Evolutionary conservation across 148 eudicot genomes (phyloP).

Genomic region (Rhododendron ovatum): DNA sequence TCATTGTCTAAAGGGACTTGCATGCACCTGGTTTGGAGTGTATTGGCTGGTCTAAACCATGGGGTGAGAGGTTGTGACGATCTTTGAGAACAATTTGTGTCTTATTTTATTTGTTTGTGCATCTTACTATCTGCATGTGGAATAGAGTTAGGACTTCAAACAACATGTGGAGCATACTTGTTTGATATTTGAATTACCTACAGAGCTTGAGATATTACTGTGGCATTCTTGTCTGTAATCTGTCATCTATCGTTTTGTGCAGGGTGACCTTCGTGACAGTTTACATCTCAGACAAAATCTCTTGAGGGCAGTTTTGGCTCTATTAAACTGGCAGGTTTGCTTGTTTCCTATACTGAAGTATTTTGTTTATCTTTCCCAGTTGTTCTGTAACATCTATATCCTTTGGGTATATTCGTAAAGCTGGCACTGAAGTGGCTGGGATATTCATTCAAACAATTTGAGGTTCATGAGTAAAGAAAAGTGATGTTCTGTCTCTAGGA

Average conservation of each 20-base stretch:
- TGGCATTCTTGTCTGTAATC: background rate
- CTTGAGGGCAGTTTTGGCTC: conserved; percentile 58
- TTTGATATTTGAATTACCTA: background rate
- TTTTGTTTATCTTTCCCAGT: background rate
- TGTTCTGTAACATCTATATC: background rate
- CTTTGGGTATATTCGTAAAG: background rate
- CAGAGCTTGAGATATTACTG: background rate
- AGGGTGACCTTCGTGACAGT: conserved; percentile 82
- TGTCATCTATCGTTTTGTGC: conserved; percentile 20
- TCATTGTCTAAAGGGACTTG: background rate
- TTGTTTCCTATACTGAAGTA: background rate
- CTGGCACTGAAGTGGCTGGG: background rate
- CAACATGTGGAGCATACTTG: background rate
- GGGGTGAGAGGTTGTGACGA: background rate
- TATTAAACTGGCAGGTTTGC: conserved; percentile 60
- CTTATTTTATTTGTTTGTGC: background rate
- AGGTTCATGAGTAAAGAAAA: background rate
- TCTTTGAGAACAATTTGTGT: background rate
- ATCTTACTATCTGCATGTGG: background rate
- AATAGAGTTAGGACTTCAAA: background rate
- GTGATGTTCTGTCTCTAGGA: background rate
- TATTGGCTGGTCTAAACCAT: background rate
- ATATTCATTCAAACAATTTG: conserved; percentile 1
- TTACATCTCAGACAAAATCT: conserved; percentile 67
- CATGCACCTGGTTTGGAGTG: background rate